These are phyloP conservation scores for Colletotrichum euphorbiae DNA, from an alignment of 2,329 filamentous ascomycete species.

Conservation along the genomic window DNA sequence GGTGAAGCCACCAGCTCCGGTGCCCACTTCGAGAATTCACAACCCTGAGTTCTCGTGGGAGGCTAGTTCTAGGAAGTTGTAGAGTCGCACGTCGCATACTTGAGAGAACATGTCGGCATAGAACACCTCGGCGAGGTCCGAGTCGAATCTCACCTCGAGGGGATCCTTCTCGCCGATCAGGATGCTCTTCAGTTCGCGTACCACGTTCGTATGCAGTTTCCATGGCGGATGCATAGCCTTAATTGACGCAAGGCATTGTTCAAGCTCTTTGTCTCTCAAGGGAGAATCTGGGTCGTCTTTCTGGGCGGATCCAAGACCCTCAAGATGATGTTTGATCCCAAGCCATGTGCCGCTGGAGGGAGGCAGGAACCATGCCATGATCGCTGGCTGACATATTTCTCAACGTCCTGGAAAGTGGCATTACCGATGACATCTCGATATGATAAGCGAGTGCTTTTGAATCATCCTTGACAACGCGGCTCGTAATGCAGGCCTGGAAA, in stretches of 20 bases:
- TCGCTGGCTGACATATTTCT: background rate
- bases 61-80: slow-evolving; percentile 41
- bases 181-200: slow-evolving; percentile 46
- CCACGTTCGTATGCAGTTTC: slow-evolving; percentile 47
- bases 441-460: slow-evolving; percentile 29
- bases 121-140: slow-evolving; percentile 48
- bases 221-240: slow-evolving; percentile 46
- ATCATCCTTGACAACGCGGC: slow-evolving; percentile 44
- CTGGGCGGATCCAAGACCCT: slow-evolving; percentile 36
- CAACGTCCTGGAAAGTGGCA: background rate
- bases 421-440: slow-evolving; percentile 4
- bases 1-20: slow-evolving; percentile 50
- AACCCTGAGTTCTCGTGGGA: slow-evolving; percentile 48
- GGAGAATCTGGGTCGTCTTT: background rate
- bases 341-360: slow-evolving; percentile 44
- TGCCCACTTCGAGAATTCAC: slow-evolving; percentile 51
- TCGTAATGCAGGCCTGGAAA: slow-evolving; percentile 40
- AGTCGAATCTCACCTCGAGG: slow-evolving; percentile 50
- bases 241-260: slow-evolving; percentile 44
- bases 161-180: slow-evolving; percentile 49
- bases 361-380: slow-evolving; percentile 32
- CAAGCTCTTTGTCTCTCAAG: slow-evolving; percentile 45
- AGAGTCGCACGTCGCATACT: slow-evolving; percentile 40
- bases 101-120: slow-evolving; percentile 49
- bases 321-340: slow-evolving; percentile 49